These are phyloP conservation scores for Artemisia annua DNA, from an alignment of 129 eudicot genomes.

Conservation along the genomic window DNA sequence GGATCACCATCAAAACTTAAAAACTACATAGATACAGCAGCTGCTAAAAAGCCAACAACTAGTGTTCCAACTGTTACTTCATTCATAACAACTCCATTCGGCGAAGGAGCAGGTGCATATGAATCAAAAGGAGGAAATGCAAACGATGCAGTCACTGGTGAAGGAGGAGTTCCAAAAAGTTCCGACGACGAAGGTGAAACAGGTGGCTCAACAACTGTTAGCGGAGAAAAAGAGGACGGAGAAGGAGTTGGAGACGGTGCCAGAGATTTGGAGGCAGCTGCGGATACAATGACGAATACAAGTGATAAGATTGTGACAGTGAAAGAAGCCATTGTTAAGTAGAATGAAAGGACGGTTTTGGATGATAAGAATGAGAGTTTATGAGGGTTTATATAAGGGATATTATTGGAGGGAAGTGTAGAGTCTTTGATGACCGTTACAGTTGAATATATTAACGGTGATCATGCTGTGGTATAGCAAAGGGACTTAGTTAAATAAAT, in stretches of 20 bases:
- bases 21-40: constrained; percentile 31
- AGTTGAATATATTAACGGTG: not conserved
- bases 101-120: constrained; percentile 32
- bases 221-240: constrained; percentile 17
- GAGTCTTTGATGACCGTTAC: not conserved
- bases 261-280: constrained; percentile 19
- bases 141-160: constrained; percentile 14
- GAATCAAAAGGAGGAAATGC: constrained; percentile 16
- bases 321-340: constrained; percentile 29
- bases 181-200: constrained; percentile 14
- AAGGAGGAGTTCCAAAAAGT: constrained; percentile 22
- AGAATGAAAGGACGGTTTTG: not conserved
- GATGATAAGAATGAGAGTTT: not conserved
- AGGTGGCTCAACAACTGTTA: constrained; percentile 15
- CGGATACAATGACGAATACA: constrained; percentile 26
- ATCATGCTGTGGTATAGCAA: not conserved
- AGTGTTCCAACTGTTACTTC: constrained; percentile 11
- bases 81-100: constrained; percentile 20
- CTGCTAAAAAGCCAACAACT: constrained; percentile 19
- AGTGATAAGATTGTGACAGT: constrained; percentile 3
- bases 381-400: not conserved
- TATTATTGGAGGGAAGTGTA: not conserved
- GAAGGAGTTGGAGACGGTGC: constrained; percentile 30
- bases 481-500: not conserved
- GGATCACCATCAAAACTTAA: not conserved